Base-by-base conservation (phyloP, 768 basidiomycete species). In the Tricholoma sp. region DNA sequence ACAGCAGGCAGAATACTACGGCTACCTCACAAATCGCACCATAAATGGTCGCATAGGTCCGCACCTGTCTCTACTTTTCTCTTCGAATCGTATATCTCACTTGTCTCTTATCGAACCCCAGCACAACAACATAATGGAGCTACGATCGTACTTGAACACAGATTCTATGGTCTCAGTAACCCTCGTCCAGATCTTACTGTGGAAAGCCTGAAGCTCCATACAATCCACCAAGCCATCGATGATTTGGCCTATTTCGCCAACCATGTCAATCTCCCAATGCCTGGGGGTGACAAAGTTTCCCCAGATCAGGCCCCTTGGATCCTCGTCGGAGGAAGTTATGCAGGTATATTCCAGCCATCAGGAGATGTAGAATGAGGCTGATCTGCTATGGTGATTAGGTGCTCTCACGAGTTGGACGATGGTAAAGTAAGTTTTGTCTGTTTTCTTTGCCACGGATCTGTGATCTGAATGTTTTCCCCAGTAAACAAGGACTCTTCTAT, bases 81-180 rank as follows among this genome's bases (percentile, higher is more conserved):
- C 29, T 29, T 55, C n/a, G 14, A 39, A 21, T 24, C 21, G 31
- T 18, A 54, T 10, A 18, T 54, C 27, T 34, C 24, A 35, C n/a
- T 19, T 11, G 11, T 39, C 29, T 32, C 59, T n/a, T 24, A 3
- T 37, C 18, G 35, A 19, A 7, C 11, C n/a, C n/a, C 52, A 76
- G 83, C 86, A 9, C 82, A 86, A 64, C 82, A 84, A 66, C 75
- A 86, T 57, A 80, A 79, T 34, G 88, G 83, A 19, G 82, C 82
- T 16, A 78, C 81, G 5, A 73, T 89, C 60, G 72, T 89, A 27
- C 59, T 89, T 22, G 88, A 90, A 63, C 88, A 90, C 64, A 79
- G 89, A 21, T 91, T 85, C 75, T 89, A 83, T 59, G 88, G 88
- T 12, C 69, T 80, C n/a, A 89, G 87, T 57, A 91, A 88, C 65